phyloP scores from a whole-genome alignment of 2,329 filamentous ascomycete genomes.

The Pseudovirgaria hyperparasitica region DNA sequence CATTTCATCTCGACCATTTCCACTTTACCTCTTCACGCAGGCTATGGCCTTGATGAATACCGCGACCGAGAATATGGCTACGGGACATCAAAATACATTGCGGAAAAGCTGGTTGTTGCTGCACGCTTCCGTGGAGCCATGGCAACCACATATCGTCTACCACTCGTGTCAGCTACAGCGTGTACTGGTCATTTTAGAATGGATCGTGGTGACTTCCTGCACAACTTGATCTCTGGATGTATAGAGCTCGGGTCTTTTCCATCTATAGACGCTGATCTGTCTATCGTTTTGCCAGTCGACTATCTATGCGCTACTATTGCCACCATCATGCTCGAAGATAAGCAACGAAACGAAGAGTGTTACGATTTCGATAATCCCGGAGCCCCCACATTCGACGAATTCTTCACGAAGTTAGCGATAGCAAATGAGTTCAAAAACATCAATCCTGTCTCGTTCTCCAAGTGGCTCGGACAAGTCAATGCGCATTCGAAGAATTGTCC shows the following conservation, averaged over 20 bases:
- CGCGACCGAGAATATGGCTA: constrained; percentile 4
- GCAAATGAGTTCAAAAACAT: too few species aligned
- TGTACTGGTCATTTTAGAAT: constrained; percentile 4
- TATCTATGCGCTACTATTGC: constrained; percentile 3
- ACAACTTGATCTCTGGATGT: constrained; percentile 4
- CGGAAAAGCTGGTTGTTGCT: constrained; percentile 4
- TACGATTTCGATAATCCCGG: constrained; percentile 2
- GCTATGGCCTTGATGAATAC: constrained; percentile 3
- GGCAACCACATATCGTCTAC: constrained; percentile 4
- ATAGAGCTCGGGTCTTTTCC: constrained; percentile 4
- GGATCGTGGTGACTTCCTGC: constrained; percentile 4
- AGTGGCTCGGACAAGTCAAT: too few species aligned
- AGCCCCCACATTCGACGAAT: constrained; percentile 1
- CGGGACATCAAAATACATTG: constrained; percentile 4
- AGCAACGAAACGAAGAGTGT: background rate
- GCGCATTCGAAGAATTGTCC: too few species aligned
- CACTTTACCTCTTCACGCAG: constrained; percentile 2
- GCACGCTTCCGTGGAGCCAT: constrained; percentile 4
- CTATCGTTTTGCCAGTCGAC: constrained; percentile 4
- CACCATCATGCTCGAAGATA: constrained; percentile 2
- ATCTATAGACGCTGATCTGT: constrained; percentile 2
- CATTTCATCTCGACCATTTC: constrained; percentile 4
- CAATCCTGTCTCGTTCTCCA: too few species aligned
- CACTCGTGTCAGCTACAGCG: constrained; percentile 3
- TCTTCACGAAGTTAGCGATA: too few species aligned